Base-by-base conservation (phyloP, 2,329 filamentous ascomycete species). In the Cladophialophora bantiana region DNA sequence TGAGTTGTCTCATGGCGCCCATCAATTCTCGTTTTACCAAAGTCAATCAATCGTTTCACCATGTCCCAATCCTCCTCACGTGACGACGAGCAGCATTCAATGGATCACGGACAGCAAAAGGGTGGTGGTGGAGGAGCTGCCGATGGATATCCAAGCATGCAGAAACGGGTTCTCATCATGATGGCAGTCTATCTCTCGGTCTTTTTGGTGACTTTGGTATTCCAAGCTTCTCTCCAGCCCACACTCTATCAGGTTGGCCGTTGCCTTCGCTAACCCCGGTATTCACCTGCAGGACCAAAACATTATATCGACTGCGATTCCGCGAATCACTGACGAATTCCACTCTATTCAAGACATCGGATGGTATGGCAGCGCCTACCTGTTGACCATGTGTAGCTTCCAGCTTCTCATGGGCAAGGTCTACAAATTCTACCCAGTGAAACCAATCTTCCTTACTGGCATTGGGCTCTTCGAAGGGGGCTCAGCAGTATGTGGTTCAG, bases 361-460 rank as follows among this genome's bases (percentile, higher is more conserved):
- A 34, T 84, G 82, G 82, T 84, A 84, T 68, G 79, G 80, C 36
- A 79, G 78, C 50, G 75, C 80, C 3, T 83, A 82, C 67, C 72
- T 82, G 13, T 72, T 84, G 32, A 82, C 82, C 1, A 78, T 75
- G 5, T 79, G 78, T 64, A 76, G 78, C 3, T 77, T 82, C 62
- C 78, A 78, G 40, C 71, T 82, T 15, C 73, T 77, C 5, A 81
- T 80, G 56, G 82, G 81, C 42, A 79, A 79, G 70, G 64, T 82
- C 1, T 82, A 81, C 72, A 79, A 76, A 0, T 78, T 80, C 73
- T 81, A 78, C 70, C 75, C 77, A 3, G 72, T 78, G 48, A 83
- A 83, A 73, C 80, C 76, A 77, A 75, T 78, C 3, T 81, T 79
- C 57, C 69, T 83, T 13, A 62, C 53, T 4, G 76, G 77, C 0